These are phyloP conservation scores for Choanephora cucurbitarum DNA, from an alignment of 371 early-diverging fungal species.

Conservation along the genomic window DNA sequence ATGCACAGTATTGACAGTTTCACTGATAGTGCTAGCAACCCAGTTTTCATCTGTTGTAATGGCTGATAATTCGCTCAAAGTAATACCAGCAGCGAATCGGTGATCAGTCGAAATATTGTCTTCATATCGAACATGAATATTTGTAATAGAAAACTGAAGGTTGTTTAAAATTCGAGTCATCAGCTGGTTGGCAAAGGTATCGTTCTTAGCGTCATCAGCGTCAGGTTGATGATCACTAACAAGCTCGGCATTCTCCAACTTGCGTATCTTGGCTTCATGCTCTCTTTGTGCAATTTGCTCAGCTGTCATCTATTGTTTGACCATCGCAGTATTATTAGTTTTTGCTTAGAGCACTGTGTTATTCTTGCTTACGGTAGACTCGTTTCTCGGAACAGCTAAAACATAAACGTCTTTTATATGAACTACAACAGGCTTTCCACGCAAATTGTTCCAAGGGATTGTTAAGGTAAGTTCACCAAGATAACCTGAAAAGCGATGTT, in stretches of 20 bases:
- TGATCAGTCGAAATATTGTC: slow-evolving; percentile 78
- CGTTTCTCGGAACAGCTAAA: slow-evolving; percentile 83
- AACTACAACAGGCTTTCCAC: slow-evolving; percentile 89
- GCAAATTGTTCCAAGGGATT: slow-evolving; percentile 97
- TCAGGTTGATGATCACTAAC: slow-evolving; percentile 16
- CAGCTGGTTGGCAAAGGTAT: slow-evolving; percentile 82
- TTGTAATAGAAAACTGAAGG: slow-evolving; percentile 90
- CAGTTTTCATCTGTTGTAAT: slow-evolving; percentile 92
- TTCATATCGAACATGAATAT: slow-evolving; percentile 96
- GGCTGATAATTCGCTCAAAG: slow-evolving; percentile 88
- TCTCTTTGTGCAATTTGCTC: slow-evolving; percentile 80
- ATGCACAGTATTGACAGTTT: slow-evolving; percentile 77
- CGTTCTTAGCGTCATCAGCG: slow-evolving; percentile 69
- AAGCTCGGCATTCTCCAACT: slow-evolving; percentile 81
- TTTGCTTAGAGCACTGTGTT: not conserved
- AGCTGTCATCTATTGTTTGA: slow-evolving; percentile 62
- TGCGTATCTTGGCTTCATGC: slow-evolving; percentile 81
- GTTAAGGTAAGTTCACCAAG: slow-evolving; percentile 90
- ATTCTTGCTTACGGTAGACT: slow-evolving; percentile 55
- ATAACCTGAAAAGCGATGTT: no score
- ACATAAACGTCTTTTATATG: slow-evolving; percentile 88
- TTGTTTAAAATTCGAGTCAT: slow-evolving; percentile 95
- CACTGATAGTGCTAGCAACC: slow-evolving; percentile 79
- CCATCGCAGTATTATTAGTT: not conserved
- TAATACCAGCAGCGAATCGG: slow-evolving; percentile 91